Conservation (phyloP, 768 basidiomycete species). For the Lentinula sp. region DNA sequence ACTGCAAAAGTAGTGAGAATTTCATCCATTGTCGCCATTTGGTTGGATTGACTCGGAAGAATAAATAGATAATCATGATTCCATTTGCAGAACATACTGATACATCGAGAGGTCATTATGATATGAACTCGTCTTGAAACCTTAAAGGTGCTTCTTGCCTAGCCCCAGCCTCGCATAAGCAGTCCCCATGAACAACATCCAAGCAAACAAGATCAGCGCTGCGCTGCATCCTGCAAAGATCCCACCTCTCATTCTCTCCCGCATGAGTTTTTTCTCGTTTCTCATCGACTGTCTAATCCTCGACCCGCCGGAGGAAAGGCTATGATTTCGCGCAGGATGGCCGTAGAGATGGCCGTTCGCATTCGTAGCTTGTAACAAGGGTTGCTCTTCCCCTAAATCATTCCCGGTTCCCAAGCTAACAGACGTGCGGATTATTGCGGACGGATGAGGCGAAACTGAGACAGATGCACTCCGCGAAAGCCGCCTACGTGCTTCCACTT, state of each 20-base stretch:
- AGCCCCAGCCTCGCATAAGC: conserved; percentile 50
- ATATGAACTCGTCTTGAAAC: background rate
- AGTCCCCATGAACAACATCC: conserved; percentile 59
- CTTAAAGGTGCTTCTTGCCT: background rate
- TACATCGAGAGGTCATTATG: background rate
- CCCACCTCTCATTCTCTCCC: conserved; percentile 42
- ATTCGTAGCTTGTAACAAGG: conserved; percentile 11
- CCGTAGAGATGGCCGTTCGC: conserved; percentile 1
- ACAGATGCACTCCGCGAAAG: conserved; percentile 5
- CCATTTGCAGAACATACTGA: background rate
- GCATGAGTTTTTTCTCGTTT: conserved; percentile 11
- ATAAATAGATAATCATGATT: background rate
- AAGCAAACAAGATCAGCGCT: conserved; percentile 42
- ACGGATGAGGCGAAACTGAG: background rate
- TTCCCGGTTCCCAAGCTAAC: background rate
- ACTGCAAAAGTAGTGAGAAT: no score
- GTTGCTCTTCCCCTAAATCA: conserved; percentile 1
- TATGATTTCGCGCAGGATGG: conserved; percentile 4
- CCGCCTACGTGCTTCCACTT: conserved; percentile 7
- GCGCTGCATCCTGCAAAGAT: conserved; percentile 39
- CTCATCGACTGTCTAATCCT: conserved; percentile 15
- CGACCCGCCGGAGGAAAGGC: conserved; percentile 14
- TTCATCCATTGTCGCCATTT: no score
- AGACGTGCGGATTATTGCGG: background rate
- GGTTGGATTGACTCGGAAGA: no score